phyloP scores from a whole-genome alignment of 2,329 filamentous ascomycete genomes.

The Ascocoryne sarcoides region DNA sequence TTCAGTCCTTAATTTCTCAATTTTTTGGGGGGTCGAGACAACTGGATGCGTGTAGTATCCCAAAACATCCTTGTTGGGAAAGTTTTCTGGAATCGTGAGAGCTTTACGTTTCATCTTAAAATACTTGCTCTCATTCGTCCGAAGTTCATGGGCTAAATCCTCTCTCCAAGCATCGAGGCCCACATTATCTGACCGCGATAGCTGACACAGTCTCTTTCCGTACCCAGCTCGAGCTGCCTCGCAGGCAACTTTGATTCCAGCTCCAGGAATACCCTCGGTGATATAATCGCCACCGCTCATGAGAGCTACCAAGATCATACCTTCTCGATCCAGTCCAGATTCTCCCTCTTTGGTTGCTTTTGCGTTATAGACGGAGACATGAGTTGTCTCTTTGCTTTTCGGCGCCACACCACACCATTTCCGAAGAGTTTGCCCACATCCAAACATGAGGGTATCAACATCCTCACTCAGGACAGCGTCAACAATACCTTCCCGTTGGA shows the following conservation, averaged over 20 bases:
- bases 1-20: conserved; percentile 44
- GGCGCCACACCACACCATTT: conserved; percentile 73
- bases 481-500: conserved; percentile 74
- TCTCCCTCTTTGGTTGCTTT: conserved; percentile 41
- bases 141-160: conserved; percentile 63
- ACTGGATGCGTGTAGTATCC: conserved; percentile 83
- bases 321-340: conserved; percentile 64
- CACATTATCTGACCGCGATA: conserved; percentile 49
- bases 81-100: conserved; percentile 67
- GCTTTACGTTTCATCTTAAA: conserved; percentile 71
- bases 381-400: conserved; percentile 65
- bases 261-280: conserved; percentile 77
- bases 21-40: conserved; percentile 54
- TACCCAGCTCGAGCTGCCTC: conserved; percentile 87
- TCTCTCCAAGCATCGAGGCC: conserved; percentile 64
- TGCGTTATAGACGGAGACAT: conserved; percentile 74
- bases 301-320: conserved; percentile 88
- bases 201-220: conserved; percentile 61
- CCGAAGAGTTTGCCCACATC: conserved; percentile 67
- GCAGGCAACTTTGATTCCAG: conserved; percentile 79
- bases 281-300: conserved; percentile 96
- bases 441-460: conserved; percentile 97
- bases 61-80: conserved; percentile 71
- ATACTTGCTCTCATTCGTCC: conserved; percentile 72
- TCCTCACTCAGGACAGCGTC: conserved; percentile 95